Conservation (phyloP, 2,329 filamentous ascomycete genomes). For the Ophiostoma triangulosporum region DNA sequence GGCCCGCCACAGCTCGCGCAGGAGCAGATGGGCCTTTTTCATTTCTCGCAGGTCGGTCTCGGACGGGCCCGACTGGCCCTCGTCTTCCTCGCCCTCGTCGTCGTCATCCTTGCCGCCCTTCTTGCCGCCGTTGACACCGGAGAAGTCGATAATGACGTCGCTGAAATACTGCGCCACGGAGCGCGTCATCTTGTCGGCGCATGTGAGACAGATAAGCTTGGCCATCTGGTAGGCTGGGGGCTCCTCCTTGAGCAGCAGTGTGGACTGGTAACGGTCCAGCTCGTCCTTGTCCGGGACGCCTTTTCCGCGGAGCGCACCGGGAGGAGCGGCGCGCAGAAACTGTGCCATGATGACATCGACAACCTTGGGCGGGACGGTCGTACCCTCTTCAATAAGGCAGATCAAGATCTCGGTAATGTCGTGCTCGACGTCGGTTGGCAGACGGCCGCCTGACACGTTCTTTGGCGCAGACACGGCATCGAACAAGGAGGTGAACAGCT, state of each 20-base stretch:
- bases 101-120: conserved; percentile 8
- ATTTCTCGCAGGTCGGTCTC: conserved; percentile 80
- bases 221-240: conserved; percentile 94
- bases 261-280: conserved; percentile 65
- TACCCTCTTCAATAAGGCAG: conserved; percentile 75
- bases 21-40: conserved; percentile 74
- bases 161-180: conserved; percentile 95
- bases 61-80: conserved; percentile 47
- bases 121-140: conserved; percentile 32
- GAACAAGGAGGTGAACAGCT: conserved; percentile 80
- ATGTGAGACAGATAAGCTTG: conserved; percentile 80
- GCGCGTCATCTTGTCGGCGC: conserved; percentile 85
- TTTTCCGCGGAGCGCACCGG: conserved; percentile 46
- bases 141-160: conserved; percentile 86
- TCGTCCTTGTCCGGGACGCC: conserved; percentile 31
- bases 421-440: conserved; percentile 87
- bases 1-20: conserved; percentile 88
- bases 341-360: conserved; percentile 92
- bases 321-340: conserved; percentile 77
- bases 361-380: conserved; percentile 63
- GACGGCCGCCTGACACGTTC: conserved; percentile 60
- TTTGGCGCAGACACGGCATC: conserved; percentile 78
- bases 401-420: conserved; percentile 79
- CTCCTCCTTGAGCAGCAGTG: conserved; percentile 71
- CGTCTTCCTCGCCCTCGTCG: conserved; percentile 50